Conservation (phyloP, 2,329 filamentous ascomycete species). For the Neurospora sp. region DNA sequence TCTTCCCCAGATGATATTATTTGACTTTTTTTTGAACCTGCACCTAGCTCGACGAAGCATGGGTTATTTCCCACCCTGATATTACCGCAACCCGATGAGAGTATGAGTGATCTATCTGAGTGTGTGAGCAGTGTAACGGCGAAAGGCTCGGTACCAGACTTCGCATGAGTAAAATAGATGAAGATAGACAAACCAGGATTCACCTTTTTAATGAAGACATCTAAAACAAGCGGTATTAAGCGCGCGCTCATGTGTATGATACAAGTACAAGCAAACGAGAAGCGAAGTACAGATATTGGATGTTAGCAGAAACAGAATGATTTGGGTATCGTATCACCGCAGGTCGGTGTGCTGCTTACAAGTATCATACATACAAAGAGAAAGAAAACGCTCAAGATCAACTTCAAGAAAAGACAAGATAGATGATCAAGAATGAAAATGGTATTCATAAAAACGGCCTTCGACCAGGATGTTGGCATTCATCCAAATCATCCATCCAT, state of each 20-base stretch:
- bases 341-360: background rate
- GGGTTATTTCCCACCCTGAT: too few species aligned
- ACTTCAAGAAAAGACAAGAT: background rate
- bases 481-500: background rate
- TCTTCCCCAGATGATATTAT: too few species aligned
- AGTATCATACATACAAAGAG: background rate
- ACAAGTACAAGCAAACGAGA: background rate
- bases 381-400: background rate
- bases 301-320: background rate
- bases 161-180: background rate
- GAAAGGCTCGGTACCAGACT: background rate
- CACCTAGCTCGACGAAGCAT: too few species aligned
- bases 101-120: background rate
- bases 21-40: too few species aligned
- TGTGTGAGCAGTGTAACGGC: background rate
- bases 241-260: background rate
- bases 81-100: background rate
- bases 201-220: background rate
- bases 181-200: background rate
- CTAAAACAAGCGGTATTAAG: background rate
- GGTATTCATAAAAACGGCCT: background rate
- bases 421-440: background rate
- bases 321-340: background rate
- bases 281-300: background rate
- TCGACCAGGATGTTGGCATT: background rate